Evolutionary conservation across 2,329 filamentous ascomycete species (phyloP).

Genomic region (Cercospora janseana): DNA sequence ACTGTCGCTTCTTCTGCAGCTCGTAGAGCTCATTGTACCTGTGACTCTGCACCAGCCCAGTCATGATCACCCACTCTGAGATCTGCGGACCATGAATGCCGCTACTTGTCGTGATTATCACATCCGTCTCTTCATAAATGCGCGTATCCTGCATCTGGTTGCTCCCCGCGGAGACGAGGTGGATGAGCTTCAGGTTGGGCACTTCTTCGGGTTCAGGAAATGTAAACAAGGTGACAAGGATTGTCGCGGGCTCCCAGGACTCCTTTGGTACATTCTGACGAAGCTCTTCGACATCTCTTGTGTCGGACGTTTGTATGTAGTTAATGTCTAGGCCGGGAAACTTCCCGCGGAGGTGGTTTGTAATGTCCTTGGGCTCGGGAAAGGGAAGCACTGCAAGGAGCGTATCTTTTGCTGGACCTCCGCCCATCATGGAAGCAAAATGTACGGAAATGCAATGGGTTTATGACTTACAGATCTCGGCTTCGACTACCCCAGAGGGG

Average conservation of each 20-base stretch:
- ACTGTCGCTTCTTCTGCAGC: slow-evolving; percentile 56
- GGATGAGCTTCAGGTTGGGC: slow-evolving; percentile 51
- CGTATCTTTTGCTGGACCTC: slow-evolving; percentile 38
- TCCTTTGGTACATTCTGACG: slow-evolving; percentile 33
- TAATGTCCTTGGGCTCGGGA: slow-evolving; percentile 40
- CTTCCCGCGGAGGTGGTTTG: slow-evolving; percentile 42
- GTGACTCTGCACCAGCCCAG: slow-evolving; percentile 58
- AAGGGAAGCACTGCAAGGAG: slow-evolving; percentile 37
- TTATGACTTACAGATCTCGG: background rate
- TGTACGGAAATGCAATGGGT: background rate
- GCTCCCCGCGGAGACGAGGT: slow-evolving; percentile 58
- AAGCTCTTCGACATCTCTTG: slow-evolving; percentile 13
- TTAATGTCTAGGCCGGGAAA: slow-evolving; percentile 23
- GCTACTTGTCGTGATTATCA: slow-evolving; percentile 55
- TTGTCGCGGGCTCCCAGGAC: slow-evolving; percentile 44
- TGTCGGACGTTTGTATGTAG: slow-evolving; percentile 13
- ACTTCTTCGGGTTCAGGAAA: slow-evolving; percentile 43
- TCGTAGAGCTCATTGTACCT: slow-evolving; percentile 56
- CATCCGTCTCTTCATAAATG: slow-evolving; percentile 52
- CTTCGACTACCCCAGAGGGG: background rate
- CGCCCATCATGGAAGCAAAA: slow-evolving; percentile 33
- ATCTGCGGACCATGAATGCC: slow-evolving; percentile 64
- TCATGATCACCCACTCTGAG: slow-evolving; percentile 65
- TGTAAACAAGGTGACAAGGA: slow-evolving; percentile 50
- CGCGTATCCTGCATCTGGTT: slow-evolving; percentile 55